Evolutionary conservation across 352 stramenopile genomes (phyloP), one percentile per base, ranked within the genome.

Genomic region (Globisporangium carolinianum): DNA sequence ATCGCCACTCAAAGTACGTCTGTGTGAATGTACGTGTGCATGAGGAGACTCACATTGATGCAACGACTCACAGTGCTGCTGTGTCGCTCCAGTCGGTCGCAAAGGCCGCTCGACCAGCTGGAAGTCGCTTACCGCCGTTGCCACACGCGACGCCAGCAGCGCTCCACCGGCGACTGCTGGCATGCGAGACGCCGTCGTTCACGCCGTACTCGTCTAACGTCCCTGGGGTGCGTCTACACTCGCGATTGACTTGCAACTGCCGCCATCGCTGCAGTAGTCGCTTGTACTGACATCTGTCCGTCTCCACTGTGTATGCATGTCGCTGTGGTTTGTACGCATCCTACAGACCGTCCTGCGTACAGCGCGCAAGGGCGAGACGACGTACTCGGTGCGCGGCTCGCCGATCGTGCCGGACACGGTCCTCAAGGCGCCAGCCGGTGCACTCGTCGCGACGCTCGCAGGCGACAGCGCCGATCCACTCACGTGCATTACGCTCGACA

Each of bases 331-430:
- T 32, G 24, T 35, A 15, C 6, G 5, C 11, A 17, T 14, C 14
- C 45, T 5, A 2, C 49, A 72, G 59, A 89, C 80, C 4, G 62
- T 89, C 37, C 57, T 87, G 11, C 80, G 83, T 0, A 90, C 80
- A 63, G 75, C 77, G 37, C 76, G 76, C 35, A 89, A 89, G 53
- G 83, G 83, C 37, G 81, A 93, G 66, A 80, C 71, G 39, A 83
- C 63, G 1, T 93, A 90, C 60, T 91, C 83, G 36, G 73, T 71
- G 17, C 68, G 67, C 53, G 83, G 83, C 24, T 93, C 83, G 5
- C 83, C 83, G 0, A 87, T 93, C 45, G 55, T 87, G 4, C 68
- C 80, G 0, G 73, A 75, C 38, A 86, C 73, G 2, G 68, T 79
- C 10, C 71, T 69, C 15, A 86, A 86, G 53, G 76, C 77, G 7